Base-by-base conservation (phyloP, 2,329 filamentous ascomycete genomes). In the Fonsecaea erecta region DNA sequence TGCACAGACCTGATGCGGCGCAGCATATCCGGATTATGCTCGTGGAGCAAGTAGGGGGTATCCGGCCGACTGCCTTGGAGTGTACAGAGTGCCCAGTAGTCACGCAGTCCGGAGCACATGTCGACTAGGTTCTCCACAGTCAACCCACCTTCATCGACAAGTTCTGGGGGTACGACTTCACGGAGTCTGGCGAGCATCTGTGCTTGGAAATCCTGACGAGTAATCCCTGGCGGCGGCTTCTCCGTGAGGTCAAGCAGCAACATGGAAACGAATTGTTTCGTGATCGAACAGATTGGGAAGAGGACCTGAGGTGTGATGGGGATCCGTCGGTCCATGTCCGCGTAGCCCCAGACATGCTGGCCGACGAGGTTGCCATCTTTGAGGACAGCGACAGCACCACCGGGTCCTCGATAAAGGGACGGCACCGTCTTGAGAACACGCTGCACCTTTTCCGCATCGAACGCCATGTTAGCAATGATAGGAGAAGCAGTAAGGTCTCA, bases 281-380 rank as follows among this genome's bases (percentile, higher is more conserved):
- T 77, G 64, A 82, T 82, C 5, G 80, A 82, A 68, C 80, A 82
- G 62, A 82, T 81, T 11, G 80, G 80, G 21, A 82, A 98, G 9
- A 74, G 73, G 0, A 75, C 81, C 3, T 76, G 63, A 3, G 75
- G 48, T 0, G 73, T 75, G 67, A 82, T 73, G 4, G 73, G 75
- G 24, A 78, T 75, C 4, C 75, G 74, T 8, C 68, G 55, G n/a
- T 79, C 74, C 21, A 82, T 61, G 70, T 82, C 74, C 21, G 80
- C 79, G 58, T 76, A 82, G 37, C 80, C 80, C 79, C 80, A 82
- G 43, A 75, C 72, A 2, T 75, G 75, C 53, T 78, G 71, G 24
- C 73, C 76, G 40, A 79, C 64, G 26, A 80, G 67, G 46, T 80
- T 66, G 66, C 80, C 80, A 76, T 82, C 73, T 64, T 79, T 75